Evolutionary conservation across 192 early-diverging fungal genomes (phyloP), one percentile per base, ranked within the genome.

Genomic region (Coemansia sp.): DNA sequence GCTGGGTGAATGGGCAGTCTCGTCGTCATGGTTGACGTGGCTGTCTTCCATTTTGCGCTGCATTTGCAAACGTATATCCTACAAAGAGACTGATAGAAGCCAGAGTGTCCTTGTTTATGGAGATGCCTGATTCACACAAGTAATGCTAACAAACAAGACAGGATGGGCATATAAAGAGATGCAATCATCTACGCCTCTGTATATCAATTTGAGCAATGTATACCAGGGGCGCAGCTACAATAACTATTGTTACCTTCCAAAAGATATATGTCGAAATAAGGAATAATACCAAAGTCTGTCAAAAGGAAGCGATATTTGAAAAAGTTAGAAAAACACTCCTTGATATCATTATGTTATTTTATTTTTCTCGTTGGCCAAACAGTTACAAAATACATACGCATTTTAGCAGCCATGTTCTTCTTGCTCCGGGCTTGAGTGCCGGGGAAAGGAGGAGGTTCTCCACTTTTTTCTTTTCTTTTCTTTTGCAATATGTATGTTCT

Each of bases 1-100:
- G 22, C 70, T 72, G 8, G 61, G 67, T 60, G 64, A 71, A 49
- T 68, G 67, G 5, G 49, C 25, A 19, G 61, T 53, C 39, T 58
- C 61, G n/a, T 45, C 56, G 9, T 48, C 64, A 46, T 64, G 61
- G 32, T 71, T 45, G 2, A 49, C 57, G n/a, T 69, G 41, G 16
- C 44, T 53, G 37, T 57, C 42, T 11, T 37, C 46, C 56, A 67
- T 58, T 22, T 16, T 59, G 25, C 25, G 19, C 19, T 25, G 51
- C 51, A 54, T 25, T 7, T 8, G 12, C 25, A 7, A 14, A 22
- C 20, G 20, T 54, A 54, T 54, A 25, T 54, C 14, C 51, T 50
- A 50, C 19, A 50, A 32, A 32, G 32, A 32, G 32, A 32, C 1
- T 32, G 4, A 4, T 32, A 32, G 32, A 32, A 4, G 32, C 1